These are phyloP conservation scores for Sungouiozyma intestinalis DNA, from an alignment of 805 yeast species.

Conservation along the genomic window DNA sequence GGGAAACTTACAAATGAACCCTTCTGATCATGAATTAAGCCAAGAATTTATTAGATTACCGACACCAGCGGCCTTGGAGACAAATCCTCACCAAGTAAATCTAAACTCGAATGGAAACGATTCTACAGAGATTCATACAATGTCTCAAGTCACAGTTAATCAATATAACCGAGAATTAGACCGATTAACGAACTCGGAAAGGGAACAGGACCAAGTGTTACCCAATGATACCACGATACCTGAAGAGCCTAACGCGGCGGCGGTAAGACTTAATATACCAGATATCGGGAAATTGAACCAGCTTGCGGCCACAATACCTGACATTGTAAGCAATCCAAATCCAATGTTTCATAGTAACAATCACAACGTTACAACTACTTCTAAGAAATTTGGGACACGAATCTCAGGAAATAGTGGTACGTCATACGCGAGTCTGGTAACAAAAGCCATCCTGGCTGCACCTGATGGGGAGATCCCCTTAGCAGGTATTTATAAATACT, in stretches of 20 bases:
- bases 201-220: background rate
- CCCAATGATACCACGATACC: background rate
- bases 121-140: background rate
- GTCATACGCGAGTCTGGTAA: slow-evolving; percentile 94
- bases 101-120: background rate
- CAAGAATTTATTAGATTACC: background rate
- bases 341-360: background rate
- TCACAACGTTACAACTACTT: background rate
- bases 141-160: background rate
- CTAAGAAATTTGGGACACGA: background rate
- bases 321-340: background rate
- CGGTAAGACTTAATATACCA: background rate
- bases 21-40: background rate
- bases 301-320: background rate
- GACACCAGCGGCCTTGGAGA: background rate
- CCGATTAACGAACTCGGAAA: background rate
- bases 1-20: background rate
- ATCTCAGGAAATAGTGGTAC: slow-evolving; percentile 35
- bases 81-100: background rate
- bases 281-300: background rate
- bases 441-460: slow-evolving; percentile 87
- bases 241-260: background rate
- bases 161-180: background rate
- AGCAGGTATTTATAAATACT: slow-evolving; percentile 87
- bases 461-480: slow-evolving; percentile 77